Evolutionary conservation across 768 basidiomycete species (phyloP).

Genomic region (Saitozyma podzolica): DNA sequence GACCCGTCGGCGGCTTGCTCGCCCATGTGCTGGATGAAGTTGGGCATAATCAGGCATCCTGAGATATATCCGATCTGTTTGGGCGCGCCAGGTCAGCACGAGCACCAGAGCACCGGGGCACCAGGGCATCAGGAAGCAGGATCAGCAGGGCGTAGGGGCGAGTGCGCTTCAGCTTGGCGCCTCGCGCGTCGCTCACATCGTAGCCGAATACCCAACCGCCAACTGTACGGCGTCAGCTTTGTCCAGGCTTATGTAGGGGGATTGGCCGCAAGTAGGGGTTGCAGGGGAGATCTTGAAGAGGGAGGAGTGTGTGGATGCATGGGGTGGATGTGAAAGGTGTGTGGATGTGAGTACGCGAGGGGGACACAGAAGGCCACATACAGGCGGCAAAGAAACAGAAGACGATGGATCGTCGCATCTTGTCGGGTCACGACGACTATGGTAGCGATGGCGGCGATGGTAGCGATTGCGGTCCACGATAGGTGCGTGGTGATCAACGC

Average conservation of each 20-base stretch:
- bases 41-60: constrained; percentile 76
- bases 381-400: constrained; percentile 10
- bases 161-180: background rate
- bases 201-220: constrained; percentile 24
- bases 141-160: background rate
- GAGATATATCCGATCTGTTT: constrained; percentile 42
- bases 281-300: too few relatives aligned
- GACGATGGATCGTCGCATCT: constrained; percentile 3
- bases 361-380: background rate
- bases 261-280: too few relatives aligned
- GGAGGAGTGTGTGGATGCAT: background rate
- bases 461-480: too few relatives aligned
- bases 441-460: too few relatives aligned
- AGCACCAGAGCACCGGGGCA: too few relatives aligned
- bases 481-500: too few relatives aligned
- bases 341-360: background rate
- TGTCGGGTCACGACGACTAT: background rate
- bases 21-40: constrained; percentile 67
- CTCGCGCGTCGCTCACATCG: constrained; percentile 9
- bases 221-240: constrained; percentile 8
- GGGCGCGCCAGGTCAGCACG: background rate
- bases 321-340: background rate
- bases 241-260: too few relatives aligned
- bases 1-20: constrained; percentile 56
- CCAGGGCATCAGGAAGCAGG: too few relatives aligned